Evolutionary conservation across 2,329 filamentous ascomycete species (phyloP), one percentile per base, ranked within the genome.

Genomic region (Claviceps lovelessii): DNA sequence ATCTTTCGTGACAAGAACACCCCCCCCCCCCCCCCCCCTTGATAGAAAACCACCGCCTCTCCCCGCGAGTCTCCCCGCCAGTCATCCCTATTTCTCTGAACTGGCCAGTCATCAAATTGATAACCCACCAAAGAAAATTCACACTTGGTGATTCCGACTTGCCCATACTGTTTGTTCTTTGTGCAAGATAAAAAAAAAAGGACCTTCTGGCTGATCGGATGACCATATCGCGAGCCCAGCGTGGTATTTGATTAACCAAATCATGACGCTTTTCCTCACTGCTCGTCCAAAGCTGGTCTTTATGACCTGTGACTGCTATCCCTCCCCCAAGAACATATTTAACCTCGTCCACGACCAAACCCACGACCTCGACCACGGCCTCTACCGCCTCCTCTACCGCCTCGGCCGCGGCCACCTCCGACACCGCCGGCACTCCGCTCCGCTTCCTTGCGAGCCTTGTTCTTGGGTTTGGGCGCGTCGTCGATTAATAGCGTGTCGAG

Each of bases 381-480:
- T 48, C 73, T 68, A 19, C 74, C 73, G 47, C 79, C 71, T 19
- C 80, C 80, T 54, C 81, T 72, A 29, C 80, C 76, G 49, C 78
- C 69, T 51, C 77, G 68, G 37, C 77, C 75, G 35, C 78, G 69
- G 23, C 76, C 72, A 56, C 81, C 76, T 39, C 77, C 71, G 10
- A 76, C 76, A 48, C 77, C 77, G 47, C 76, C 69, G 33, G 68
- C 75, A 48, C 80, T 79, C 50, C 84, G 75, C 56, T 81, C 80
- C 37, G 78, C 79, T 74, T 97, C 93, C 79, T 98, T 98, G 68
- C 91, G 83, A 31, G 93, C 91, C 83, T 98, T 98, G 76, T 98
- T 98, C 86, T 97, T 97, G 58, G 93, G 91, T 78, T 98, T 98
- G 52, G 91, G 90, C 65, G 89, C 84, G 73, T 98, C 93, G 70